Conservation (phyloP, 805 yeast species). For the Danielia reshetovae region DNA sequence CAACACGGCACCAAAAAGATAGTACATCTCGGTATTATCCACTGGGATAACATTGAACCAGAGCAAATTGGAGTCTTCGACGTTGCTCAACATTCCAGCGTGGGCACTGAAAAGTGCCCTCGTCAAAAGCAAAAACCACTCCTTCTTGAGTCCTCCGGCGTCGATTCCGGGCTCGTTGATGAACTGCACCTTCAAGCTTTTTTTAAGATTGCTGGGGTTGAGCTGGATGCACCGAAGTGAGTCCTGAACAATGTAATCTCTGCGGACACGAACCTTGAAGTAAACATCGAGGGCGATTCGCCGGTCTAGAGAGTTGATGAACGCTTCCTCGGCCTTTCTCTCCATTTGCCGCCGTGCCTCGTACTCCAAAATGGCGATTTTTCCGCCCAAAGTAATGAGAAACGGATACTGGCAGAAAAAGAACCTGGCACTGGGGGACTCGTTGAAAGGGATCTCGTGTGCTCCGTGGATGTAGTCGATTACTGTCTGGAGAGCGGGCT, state of each 20-base stretch:
- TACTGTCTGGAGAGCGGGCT: conserved; percentile 37
- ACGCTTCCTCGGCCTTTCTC: conserved; percentile 84
- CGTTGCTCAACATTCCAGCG: conserved; percentile 61
- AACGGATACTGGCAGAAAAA: conserved; percentile 85
- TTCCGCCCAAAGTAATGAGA: conserved; percentile 74
- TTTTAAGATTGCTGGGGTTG: conserved; percentile 59
- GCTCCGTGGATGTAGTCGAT: conserved; percentile 47
- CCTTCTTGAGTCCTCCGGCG: conserved; percentile 92
- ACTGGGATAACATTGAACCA: conserved; percentile 67
- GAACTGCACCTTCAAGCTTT: conserved; percentile 75
- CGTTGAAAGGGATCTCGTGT: conserved; percentile 6
- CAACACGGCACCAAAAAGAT: conserved; percentile 76
- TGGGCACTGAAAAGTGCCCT: conserved; percentile 65
- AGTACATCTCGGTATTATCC: conserved; percentile 52
- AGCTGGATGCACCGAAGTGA: conserved; percentile 61
- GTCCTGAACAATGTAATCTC: conserved; percentile 67
- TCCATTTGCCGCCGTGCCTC: conserved; percentile 83
- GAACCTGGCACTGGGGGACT: conserved; percentile 27
- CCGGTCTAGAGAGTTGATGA: conserved; percentile 65
- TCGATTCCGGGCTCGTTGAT: conserved; percentile 89
- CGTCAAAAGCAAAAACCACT: conserved; percentile 82
- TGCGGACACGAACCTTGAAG: conserved; percentile 63
- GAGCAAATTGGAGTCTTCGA: conserved; percentile 63
- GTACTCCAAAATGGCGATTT: conserved; percentile 74
- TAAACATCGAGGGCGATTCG: conserved; percentile 61